These are phyloP conservation scores for Xylaria acuta DNA, from an alignment of 495 filamentous ascomycete species.

Conservation along the genomic window DNA sequence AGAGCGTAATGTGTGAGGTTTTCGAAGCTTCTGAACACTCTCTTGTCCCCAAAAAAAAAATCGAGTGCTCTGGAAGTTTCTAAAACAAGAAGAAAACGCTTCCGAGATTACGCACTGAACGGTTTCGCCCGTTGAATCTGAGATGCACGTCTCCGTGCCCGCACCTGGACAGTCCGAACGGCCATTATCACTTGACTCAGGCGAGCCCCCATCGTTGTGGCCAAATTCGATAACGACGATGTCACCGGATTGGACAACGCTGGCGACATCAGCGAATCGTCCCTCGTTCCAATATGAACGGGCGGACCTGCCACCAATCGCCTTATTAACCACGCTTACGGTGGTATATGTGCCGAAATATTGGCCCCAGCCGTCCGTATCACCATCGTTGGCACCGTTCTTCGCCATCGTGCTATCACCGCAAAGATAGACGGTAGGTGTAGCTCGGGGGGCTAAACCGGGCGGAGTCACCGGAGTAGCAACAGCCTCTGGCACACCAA, in stretches of 20 bases:
- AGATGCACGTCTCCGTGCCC: conserved; percentile 60
- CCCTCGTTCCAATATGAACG: conserved; percentile 55
- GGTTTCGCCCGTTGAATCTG: conserved; percentile 46
- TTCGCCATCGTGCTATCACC: conserved; percentile 63
- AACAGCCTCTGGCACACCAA: background rate
- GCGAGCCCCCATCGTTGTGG: conserved; percentile 53
- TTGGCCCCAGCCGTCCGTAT: conserved; percentile 48
- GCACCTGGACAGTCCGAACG: conserved; percentile 62
- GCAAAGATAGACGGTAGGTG: conserved; percentile 53
- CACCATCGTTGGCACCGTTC: conserved; percentile 43
- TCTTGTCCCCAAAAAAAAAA: background rate
- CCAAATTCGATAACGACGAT: conserved; percentile 60
- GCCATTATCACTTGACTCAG: conserved; percentile 53
- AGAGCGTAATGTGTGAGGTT: background rate
- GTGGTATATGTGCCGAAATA: conserved; percentile 43
- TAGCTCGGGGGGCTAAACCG: conserved; percentile 17
- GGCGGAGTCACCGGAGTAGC: conserved; percentile 15
- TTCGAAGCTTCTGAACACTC: background rate
- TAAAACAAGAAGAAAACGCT: background rate
- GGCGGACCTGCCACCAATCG: conserved; percentile 52
- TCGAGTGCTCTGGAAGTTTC: background rate
- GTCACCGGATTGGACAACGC: conserved; percentile 46
- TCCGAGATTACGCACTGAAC: conserved; percentile 42
- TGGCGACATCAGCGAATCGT: conserved; percentile 47
- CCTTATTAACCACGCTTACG: conserved; percentile 47